phyloP scores from a whole-genome alignment of 1,284 basidiomycete genomes.

The Trichosporon sp. region DNA sequence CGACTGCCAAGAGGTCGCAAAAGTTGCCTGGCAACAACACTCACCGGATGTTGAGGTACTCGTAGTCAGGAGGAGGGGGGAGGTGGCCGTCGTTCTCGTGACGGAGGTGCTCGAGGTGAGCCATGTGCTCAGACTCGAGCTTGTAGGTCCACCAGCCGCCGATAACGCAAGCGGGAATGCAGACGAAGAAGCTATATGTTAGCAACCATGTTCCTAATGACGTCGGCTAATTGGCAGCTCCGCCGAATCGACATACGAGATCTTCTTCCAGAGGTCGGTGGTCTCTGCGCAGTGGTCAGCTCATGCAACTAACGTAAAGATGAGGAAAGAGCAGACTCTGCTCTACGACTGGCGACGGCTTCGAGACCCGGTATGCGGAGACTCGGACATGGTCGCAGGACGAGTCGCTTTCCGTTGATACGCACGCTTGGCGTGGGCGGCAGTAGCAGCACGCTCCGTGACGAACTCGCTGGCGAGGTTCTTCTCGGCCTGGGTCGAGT shows the following conservation, averaged over 20 bases:
- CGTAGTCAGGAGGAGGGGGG: slow-evolving; percentile 38
- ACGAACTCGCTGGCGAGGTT: slow-evolving; percentile 35
- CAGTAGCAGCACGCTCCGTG: slow-evolving; percentile 32
- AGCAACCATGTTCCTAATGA: neutral
- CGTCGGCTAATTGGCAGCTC: neutral
- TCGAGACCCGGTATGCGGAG: neutral
- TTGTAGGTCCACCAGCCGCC: slow-evolving; percentile 39
- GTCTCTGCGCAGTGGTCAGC: slow-evolving; percentile 26
- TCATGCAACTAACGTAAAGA: neutral
- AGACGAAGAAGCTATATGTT: slow-evolving; percentile 38
- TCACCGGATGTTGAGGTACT: slow-evolving; percentile 46
- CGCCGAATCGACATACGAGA: slow-evolving; percentile 22
- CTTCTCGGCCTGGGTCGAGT: slow-evolving; percentile 6
- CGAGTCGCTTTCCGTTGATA: neutral
- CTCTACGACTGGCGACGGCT: neutral
- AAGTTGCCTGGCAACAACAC: slow-evolving; percentile 6
- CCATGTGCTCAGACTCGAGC: slow-evolving; percentile 40
- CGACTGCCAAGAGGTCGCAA: neutral
- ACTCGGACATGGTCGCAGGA: neutral
- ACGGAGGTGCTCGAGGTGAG: slow-evolving; percentile 31
- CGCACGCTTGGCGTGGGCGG: slow-evolving; percentile 41
- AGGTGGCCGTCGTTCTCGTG: slow-evolving; percentile 37
- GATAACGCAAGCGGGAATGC: slow-evolving; percentile 37
- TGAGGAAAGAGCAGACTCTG: neutral
- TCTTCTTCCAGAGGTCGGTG: slow-evolving; percentile 43